Conservation (phyloP, 1,139 yeast species). For the Kodamaea anthophila region DNA sequence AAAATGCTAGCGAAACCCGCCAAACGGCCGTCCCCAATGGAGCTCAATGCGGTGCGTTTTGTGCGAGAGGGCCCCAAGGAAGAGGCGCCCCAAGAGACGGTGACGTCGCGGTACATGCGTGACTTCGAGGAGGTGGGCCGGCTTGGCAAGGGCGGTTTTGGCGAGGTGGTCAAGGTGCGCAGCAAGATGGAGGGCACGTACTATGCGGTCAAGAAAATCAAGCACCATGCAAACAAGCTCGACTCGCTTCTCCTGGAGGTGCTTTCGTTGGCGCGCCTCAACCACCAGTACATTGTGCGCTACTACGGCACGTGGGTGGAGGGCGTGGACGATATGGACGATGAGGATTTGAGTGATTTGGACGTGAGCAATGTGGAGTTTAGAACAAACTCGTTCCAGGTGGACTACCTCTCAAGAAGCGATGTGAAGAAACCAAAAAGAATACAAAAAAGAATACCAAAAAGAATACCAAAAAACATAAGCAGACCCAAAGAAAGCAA, state of each 20-base stretch:
- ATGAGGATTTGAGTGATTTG: conserved; percentile 3
- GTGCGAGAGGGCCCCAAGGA: conserved; percentile 58
- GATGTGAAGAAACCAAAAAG: no score
- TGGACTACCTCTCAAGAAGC: conserved; percentile 68
- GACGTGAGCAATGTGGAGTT: conserved; percentile 7
- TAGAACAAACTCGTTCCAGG: conserved; percentile 29
- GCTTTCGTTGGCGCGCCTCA: conserved; percentile 80
- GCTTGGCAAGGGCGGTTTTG: conserved; percentile 95
- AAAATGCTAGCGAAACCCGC: conserved; percentile 66
- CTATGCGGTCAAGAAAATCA: conserved; percentile 89
- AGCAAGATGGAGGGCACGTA: conserved; percentile 90
- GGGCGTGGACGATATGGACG: conserved; percentile 23
- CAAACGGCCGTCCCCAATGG: conserved; percentile 76
- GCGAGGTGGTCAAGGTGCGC: conserved; percentile 93
- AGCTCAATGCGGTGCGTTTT: conserved; percentile 75
- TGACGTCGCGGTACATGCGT: conserved; percentile 23
- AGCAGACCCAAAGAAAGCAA: no score
- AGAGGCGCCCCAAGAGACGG: neutral
- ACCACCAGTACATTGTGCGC: conserved; percentile 92
- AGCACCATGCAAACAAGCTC: conserved; percentile 73
- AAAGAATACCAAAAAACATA: no score
- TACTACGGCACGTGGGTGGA: conserved; percentile 98
- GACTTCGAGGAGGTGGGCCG: conserved; percentile 93
- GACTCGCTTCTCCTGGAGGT: conserved; percentile 86
- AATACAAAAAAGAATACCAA: no score